These are phyloP conservation scores for Botrytis aclada DNA, from an alignment of 2,329 filamentous ascomycete genomes.

Conservation along the genomic window DNA sequence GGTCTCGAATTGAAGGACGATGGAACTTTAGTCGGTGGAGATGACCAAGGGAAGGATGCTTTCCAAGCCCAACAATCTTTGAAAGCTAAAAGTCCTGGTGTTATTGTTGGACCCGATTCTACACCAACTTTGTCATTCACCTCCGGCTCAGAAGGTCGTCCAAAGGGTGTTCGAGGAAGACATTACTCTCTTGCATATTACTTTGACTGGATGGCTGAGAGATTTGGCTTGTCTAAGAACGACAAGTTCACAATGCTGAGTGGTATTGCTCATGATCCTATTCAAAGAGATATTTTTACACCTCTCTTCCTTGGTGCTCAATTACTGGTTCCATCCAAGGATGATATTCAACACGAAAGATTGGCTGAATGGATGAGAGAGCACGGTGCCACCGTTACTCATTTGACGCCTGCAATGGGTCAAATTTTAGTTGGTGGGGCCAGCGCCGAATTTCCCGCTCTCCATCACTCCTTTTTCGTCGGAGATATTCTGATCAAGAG, in stretches of 20 bases:
- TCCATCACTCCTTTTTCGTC: constrained; percentile 85
- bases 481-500: constrained; percentile 84
- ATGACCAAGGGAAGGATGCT: constrained; percentile 62
- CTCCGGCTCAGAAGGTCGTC: constrained; percentile 70
- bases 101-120: constrained; percentile 83
- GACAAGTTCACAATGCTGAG: constrained; percentile 79
- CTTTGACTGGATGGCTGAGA: constrained; percentile 89
- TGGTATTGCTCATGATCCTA: constrained; percentile 76
- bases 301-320: constrained; percentile 83
- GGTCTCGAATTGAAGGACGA: constrained; percentile 68
- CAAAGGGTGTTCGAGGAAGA: constrained; percentile 83
- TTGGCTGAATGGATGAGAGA: constrained; percentile 85
- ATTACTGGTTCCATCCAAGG: constrained; percentile 72
- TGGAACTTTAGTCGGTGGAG: constrained; percentile 69
- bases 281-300: constrained; percentile 78
- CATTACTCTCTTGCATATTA: constrained; percentile 86
- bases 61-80: constrained; percentile 54
- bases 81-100: constrained; percentile 57
- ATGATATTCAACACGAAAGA: constrained; percentile 82
- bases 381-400: constrained; percentile 72
- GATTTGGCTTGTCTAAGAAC: constrained; percentile 69
- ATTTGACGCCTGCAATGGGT: constrained; percentile 94
- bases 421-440: constrained; percentile 89
- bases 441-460: constrained; percentile 68
- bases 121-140: constrained; percentile 74